Evolutionary conservation across 2,329 filamentous ascomycete genomes (phyloP).

Genomic region (Colletotrichum coccodes): DNA sequence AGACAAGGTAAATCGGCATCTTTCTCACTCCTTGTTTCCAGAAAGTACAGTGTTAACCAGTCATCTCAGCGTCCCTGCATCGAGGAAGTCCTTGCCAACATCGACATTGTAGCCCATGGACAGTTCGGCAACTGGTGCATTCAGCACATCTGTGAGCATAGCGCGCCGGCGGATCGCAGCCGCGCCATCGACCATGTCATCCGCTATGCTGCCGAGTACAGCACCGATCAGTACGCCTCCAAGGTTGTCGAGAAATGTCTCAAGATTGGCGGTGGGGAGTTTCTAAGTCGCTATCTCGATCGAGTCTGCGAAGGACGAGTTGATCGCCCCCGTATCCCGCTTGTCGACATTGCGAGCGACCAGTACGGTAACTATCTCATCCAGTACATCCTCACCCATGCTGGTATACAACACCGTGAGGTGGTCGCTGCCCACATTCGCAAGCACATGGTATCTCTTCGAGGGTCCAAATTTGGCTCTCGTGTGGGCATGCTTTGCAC

Average conservation of each 20-base stretch:
- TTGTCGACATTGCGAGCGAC: conserved; percentile 98
- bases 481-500: conserved; percentile 99
- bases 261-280: conserved; percentile 93
- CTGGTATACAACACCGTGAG: conserved; percentile 88
- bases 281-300: conserved; percentile 91
- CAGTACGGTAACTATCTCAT: conserved; percentile 99
- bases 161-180: conserved; percentile 88
- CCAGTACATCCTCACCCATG: conserved; percentile 94
- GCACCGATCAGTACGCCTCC: conserved; percentile 98
- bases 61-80: conserved; percentile 87
- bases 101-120: conserved; percentile 95
- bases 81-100: conserved; percentile 93
- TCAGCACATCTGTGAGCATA: conserved; percentile 98
- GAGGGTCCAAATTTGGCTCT: conserved; percentile 97
- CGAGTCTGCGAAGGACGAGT: conserved; percentile 91
- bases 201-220: conserved; percentile 92
- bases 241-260: conserved; percentile 99
- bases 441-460: conserved; percentile 99
- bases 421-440: conserved; percentile 93
- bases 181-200: conserved; percentile 96
- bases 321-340: conserved; percentile 92
- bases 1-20: conserved; percentile 78
- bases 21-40: not conserved
- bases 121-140: conserved; percentile 99
- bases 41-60: conserved; percentile 29